Evolutionary conservation across 768 basidiomycete species (phyloP).

Genomic region (Phylloporus sp.): DNA sequence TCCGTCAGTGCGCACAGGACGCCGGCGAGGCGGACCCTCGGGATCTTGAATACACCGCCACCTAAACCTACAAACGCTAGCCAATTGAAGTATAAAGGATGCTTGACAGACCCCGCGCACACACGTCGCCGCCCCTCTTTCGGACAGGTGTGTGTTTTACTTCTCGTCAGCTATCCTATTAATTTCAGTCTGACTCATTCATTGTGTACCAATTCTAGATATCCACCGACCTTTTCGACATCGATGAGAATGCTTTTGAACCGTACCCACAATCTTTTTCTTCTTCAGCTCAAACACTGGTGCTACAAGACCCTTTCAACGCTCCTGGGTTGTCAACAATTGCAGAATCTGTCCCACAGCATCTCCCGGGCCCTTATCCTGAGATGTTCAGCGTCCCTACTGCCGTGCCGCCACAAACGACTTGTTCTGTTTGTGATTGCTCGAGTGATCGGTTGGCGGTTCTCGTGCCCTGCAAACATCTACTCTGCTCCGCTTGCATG

Average conservation of each 20-base stretch:
- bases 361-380: constrained; percentile 17
- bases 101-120: constrained; percentile 67
- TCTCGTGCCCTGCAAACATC: constrained; percentile 71
- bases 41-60: constrained; percentile 55
- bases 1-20: constrained; percentile 27
- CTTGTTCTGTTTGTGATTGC: constrained; percentile 65
- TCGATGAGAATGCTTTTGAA: constrained; percentile 68
- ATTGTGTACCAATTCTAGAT: constrained; percentile 28
- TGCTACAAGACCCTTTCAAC: constrained; percentile 44
- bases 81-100: constrained; percentile 63
- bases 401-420: constrained; percentile 17
- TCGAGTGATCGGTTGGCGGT: constrained; percentile 51
- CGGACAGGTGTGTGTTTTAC: constrained; percentile 35
- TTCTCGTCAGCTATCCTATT: constrained; percentile 4
- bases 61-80: constrained; percentile 53
- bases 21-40: constrained; percentile 35
- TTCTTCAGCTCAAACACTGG: constrained; percentile 31
- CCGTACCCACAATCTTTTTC: constrained; percentile 40
- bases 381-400: constrained; percentile 21
- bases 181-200: constrained; percentile 16
- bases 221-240: constrained; percentile 63
- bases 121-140: constrained; percentile 39
- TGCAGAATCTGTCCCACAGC: constrained; percentile 26
- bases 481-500: constrained; percentile 75
- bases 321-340: constrained; percentile 32